Evolutionary conservation across 176 grass and related monocot genomes (phyloP), one percentile per base, ranked within the genome.

Genomic region (Oryza coarctata): DNA sequence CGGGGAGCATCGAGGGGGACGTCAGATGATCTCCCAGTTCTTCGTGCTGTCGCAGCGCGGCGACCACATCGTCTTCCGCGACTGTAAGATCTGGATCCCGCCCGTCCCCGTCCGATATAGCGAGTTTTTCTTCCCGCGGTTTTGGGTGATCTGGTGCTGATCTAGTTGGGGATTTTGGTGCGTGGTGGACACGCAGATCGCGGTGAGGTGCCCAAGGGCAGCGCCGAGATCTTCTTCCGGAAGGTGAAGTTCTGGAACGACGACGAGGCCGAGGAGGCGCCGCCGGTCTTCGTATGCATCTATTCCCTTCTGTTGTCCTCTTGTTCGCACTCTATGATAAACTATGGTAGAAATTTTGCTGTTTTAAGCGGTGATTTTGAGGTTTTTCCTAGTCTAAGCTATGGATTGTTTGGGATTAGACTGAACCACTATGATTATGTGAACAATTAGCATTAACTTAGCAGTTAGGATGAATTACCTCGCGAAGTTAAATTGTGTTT

Each of bases 211-310:
- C 89, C 87, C 31, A 99, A 99, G 85, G 97, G 91, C 40, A 99
- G 97, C 85, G 93, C 97, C 31, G 97, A 99, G 91, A 99, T 99
- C 90, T 99, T 99, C 79, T 99, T 99, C 75, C 89, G 93, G 44
- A 99, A 99, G 92, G 97, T 99, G 65, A 99, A 99, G 85, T 99
- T 99, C 91, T 96, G 97, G 97, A 99, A 99, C 68, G 93, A 94
- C 47, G 97, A 99, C 36, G 93, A 99, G 92, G 87, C 87, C 63
- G 97, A 94, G 91, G 93, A 99, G 87, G 97, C 97, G 57, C 97
- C 97, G 15, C 97, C 91, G 61, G 93, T 99, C 57, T 99, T 99
- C 79, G 97, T 99, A 95, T 27, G 91, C 73, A 86, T 84, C 76
- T 70, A 12, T 12, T 25, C 26, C 64, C 61, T 12, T 47, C 45